Evolutionary conservation across 352 stramenopile genomes (phyloP).

Genomic region (Pythium angustatum): DNA sequence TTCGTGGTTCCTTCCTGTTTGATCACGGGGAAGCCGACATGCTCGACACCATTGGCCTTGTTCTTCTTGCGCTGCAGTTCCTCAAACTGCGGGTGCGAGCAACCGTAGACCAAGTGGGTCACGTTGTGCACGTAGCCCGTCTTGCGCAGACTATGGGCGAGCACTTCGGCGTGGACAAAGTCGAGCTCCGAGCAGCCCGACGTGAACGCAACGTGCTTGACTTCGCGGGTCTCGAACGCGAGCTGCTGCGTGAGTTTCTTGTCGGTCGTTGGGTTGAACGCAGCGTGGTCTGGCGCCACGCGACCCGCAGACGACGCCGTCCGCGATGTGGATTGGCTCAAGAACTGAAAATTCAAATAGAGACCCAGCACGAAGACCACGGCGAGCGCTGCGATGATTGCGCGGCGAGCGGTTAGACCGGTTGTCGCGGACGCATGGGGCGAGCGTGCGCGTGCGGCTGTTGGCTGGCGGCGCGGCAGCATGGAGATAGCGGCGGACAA

Average conservation of each 20-base stretch:
- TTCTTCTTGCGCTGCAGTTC: conserved; percentile 56
- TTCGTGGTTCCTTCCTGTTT: conserved; percentile 8
- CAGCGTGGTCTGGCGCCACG: neutral
- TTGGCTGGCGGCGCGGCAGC: conserved; percentile 56
- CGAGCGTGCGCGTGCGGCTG: conserved; percentile 36
- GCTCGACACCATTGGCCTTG: conserved; percentile 42
- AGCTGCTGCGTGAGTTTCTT: conserved; percentile 32
- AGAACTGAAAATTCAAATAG: conserved; percentile 72
- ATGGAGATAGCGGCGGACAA: conserved; percentile 11
- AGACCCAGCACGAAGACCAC: conserved; percentile 54
- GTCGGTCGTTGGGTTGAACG: neutral
- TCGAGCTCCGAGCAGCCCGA: conserved; percentile 67
- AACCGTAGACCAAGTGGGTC: conserved; percentile 78
- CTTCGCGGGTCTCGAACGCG: conserved; percentile 47
- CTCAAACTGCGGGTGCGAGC: conserved; percentile 37
- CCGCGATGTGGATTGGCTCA: conserved; percentile 35
- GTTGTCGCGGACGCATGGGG: conserved; percentile 32
- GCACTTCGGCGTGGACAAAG: conserved; percentile 66
- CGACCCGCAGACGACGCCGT: too few species aligned
- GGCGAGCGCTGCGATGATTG: conserved; percentile 33
- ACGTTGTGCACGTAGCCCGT: conserved; percentile 58
- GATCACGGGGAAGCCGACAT: conserved; percentile 45
- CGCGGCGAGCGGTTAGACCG: conserved; percentile 22
- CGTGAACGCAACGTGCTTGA: conserved; percentile 75
- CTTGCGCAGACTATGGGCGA: conserved; percentile 64